These are phyloP conservation scores for Neospermospora avenae DNA, from an alignment of 2,329 filamentous ascomycete genomes.

Conservation along the genomic window DNA sequence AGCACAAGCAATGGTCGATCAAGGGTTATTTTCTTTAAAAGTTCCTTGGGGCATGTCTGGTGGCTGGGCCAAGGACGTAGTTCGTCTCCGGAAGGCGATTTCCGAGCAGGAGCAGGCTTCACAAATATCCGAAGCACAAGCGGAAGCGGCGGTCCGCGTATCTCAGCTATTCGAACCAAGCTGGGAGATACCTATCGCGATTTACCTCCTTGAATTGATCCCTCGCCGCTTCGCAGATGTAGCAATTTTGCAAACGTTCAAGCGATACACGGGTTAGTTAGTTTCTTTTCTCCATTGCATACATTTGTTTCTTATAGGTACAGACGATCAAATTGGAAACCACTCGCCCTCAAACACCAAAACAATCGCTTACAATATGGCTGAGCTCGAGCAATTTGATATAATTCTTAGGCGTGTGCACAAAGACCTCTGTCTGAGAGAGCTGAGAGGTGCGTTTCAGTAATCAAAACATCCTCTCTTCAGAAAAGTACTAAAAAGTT, in stretches of 20 bases:
- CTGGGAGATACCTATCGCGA: background rate
- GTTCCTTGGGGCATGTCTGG: conserved; percentile 7
- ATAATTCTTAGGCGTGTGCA: background rate
- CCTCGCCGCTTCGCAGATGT: background rate
- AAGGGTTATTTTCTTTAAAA: conserved; percentile 5
- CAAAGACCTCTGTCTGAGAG: background rate
- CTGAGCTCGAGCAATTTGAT: background rate
- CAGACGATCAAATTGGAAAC: background rate
- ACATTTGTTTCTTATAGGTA: background rate
- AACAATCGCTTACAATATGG: background rate
- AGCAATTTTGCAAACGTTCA: background rate
- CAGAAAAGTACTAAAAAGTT: no score
- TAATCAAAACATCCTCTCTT: no score
- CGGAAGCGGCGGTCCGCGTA: no score
- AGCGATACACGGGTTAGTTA: background rate
- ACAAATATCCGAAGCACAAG: background rate
- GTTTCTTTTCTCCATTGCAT: background rate
- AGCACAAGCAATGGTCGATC: conserved; percentile 10
- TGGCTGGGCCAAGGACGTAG: no score
- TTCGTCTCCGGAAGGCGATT: background rate
- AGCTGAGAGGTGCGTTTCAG: background rate
- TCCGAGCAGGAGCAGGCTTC: background rate
- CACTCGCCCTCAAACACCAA: background rate
- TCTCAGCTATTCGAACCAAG: background rate
- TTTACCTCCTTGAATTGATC: background rate